Conservation (phyloP, 345 rosid species). For the Ceriops zippeliana region DNA sequence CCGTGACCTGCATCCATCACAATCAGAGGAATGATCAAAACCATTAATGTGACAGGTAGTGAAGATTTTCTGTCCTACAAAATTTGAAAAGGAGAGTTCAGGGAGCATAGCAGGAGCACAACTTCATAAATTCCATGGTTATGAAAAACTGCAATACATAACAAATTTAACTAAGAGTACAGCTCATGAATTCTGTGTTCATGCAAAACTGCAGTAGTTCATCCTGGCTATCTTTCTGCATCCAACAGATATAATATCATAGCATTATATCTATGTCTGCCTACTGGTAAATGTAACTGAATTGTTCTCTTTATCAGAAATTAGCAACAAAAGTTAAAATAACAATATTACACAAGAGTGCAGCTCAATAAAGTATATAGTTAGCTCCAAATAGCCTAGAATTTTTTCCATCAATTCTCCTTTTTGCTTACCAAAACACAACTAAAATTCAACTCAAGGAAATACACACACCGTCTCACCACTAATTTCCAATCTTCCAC, state of each 20-base stretch:
- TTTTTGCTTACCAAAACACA: too few species aligned
- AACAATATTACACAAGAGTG: neutral
- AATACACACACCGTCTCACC: neutral
- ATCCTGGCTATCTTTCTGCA: slow-evolving; percentile 4
- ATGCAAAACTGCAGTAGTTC: too few species aligned
- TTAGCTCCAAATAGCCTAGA: neutral
- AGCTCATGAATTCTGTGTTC: too few species aligned
- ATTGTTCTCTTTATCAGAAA: neutral
- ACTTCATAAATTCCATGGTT: too few species aligned
- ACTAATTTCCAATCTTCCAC: neutral
- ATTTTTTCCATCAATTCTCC: neutral
- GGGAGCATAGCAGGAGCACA: too few species aligned
- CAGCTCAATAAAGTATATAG: neutral
- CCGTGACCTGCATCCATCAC: slow-evolving; percentile 49
- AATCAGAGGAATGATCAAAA: slow-evolving; percentile 10
- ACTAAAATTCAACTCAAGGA: neutral
- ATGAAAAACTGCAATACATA: too few species aligned
- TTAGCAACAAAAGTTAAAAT: neutral
- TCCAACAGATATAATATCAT: neutral
- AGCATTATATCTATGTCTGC: too few species aligned
- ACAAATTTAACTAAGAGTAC: too few species aligned
- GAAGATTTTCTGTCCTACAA: too few species aligned
- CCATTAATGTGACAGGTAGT: neutral
- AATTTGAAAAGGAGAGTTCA: neutral
- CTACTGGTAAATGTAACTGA: too few species aligned